Conservation (phyloP, 495 filamentous ascomycete species). For the Oleoguttula mirabilis region DNA sequence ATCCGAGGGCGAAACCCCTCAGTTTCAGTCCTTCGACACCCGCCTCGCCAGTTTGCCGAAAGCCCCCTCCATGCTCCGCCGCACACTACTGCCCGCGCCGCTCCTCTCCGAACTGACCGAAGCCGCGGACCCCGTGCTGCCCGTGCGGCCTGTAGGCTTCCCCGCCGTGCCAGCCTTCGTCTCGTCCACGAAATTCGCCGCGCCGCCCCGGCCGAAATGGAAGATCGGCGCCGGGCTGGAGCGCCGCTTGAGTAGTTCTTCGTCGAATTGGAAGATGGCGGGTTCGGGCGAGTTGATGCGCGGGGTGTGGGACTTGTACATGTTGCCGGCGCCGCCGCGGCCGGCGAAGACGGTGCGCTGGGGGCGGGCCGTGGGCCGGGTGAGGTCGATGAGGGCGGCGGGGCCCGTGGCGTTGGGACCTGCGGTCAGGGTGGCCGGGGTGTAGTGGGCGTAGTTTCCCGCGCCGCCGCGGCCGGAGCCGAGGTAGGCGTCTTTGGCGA, state of each 20-base stretch:
- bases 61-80: constrained; percentile 15
- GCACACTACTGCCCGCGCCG: constrained; percentile 2
- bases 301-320: constrained; percentile 46
- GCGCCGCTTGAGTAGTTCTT: constrained; percentile 66
- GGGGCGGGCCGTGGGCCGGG: constrained; percentile 15
- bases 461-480: constrained; percentile 79
- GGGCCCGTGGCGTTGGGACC: constrained; percentile 42
- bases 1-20: too few species aligned
- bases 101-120: constrained; percentile 10
- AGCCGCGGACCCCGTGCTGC: constrained; percentile 1
- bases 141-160: too few species aligned
- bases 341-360: constrained; percentile 36
- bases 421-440: constrained; percentile 48
- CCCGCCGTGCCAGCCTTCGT: neutral
- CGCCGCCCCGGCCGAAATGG: constrained; percentile 80
- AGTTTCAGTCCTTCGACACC: too few species aligned
- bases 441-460: constrained; percentile 66
- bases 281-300: too few species aligned
- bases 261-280: constrained; percentile 78
- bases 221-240: constrained; percentile 50
- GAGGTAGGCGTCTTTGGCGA: constrained; percentile 42
- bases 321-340: constrained; percentile 84
- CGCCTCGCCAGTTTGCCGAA: constrained; percentile 13
- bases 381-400: constrained; percentile 35
- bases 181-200: constrained; percentile 59